A percentile compares a stretch with the other conserved stretches of the same genome.
Conservation (phyloP, 106 monocot genomes). For the Dioscorea alata region DNA sequence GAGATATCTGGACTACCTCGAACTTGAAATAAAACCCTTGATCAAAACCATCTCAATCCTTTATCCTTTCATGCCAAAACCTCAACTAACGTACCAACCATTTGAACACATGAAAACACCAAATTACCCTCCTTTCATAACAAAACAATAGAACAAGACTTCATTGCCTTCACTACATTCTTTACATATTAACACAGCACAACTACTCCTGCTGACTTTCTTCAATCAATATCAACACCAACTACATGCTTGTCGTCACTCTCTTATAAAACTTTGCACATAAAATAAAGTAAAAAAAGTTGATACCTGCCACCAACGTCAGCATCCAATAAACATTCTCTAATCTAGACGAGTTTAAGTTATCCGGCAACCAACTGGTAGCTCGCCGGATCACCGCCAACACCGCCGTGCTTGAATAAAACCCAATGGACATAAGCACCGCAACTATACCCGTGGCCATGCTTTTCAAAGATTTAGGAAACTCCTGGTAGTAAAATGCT, state of each 20-base stretch:
- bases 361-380: slow-evolving; percentile 52
- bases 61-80: no score
- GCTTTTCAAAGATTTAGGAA: slow-evolving; percentile 37
- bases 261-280: slow-evolving; percentile 32
- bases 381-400: slow-evolving; percentile 17
- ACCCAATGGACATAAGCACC: slow-evolving; percentile 30
- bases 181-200: no score
- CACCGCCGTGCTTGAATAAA: slow-evolving; percentile 53
- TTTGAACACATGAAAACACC: no score
- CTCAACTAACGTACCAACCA: no score
- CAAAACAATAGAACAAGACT: no score
- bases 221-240: no score
- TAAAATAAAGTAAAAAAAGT: slow-evolving; percentile 36
- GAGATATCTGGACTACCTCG: no score
- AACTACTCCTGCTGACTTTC: no score
- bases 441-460: slow-evolving; percentile 48
- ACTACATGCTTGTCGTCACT: neutral
- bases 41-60: no score
- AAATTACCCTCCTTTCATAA: no score
- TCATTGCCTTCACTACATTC: no score
- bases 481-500: slow-evolving; percentile 59
- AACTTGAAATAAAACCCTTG: no score
- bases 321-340: slow-evolving; percentile 66
- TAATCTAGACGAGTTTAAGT: slow-evolving; percentile 34
- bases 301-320: slow-evolving; percentile 16